These are phyloP conservation scores for Clarireedia hainanense DNA, from an alignment of 2,329 filamentous ascomycete genomes.

Conservation along the genomic window DNA sequence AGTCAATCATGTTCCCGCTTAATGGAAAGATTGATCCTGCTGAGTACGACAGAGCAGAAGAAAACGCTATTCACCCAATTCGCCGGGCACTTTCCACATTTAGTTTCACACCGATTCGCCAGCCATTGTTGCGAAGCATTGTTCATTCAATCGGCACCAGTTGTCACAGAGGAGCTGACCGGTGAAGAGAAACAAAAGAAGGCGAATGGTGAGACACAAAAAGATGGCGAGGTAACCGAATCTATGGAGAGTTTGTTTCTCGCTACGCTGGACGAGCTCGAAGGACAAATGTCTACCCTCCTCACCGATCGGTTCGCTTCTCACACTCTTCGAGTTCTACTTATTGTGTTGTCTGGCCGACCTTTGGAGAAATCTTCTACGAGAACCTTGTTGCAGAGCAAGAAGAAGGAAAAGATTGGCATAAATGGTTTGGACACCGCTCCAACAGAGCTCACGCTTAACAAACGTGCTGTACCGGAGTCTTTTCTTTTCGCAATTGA, in stretches of 20 bases:
- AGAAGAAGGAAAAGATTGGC: conserved; percentile 78
- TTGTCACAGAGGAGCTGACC: conserved; percentile 65
- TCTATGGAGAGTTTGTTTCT: conserved; percentile 84
- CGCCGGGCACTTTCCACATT: conserved; percentile 74
- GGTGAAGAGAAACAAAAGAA: conserved; percentile 38
- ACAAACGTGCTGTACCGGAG: conserved; percentile 58
- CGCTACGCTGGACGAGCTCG: conserved; percentile 76
- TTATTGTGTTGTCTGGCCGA: conserved; percentile 78
- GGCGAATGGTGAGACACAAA: conserved; percentile 42
- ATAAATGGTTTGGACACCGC: conserved; percentile 46
- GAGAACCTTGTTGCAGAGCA: conserved; percentile 76
- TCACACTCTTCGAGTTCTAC: conserved; percentile 77
- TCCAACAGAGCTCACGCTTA: conserved; percentile 38
- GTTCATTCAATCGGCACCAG: conserved; percentile 73
- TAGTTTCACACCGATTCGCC: conserved; percentile 92
- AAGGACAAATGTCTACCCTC: conserved; percentile 73
- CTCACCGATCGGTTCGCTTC: conserved; percentile 83
- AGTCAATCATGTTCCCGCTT: conserved; percentile 92
- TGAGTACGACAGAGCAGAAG: conserved; percentile 72
- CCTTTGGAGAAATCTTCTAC: conserved; percentile 63
- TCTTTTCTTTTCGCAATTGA: conserved; percentile 71
- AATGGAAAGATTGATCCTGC: conserved; percentile 81
- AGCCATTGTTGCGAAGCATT: conserved; percentile 95
- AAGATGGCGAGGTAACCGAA: conserved; percentile 33
- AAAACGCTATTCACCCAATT: conserved; percentile 84